Evolutionary conservation across 2,329 filamentous ascomycete species (phyloP).

Genomic region (Dactylellina cionopaga): DNA sequence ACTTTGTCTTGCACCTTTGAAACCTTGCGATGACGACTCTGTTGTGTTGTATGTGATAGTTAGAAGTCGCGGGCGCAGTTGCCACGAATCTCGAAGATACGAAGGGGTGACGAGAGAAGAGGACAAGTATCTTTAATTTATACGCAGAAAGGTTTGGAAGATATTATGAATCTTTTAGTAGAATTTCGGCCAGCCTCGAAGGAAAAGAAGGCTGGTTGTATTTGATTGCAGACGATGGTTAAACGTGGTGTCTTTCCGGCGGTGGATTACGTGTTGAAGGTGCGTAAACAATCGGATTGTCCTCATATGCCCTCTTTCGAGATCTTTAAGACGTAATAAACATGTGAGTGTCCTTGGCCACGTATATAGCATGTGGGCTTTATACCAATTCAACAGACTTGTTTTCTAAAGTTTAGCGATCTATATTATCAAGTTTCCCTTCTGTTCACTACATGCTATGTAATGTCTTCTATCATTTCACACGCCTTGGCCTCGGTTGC

Average conservation of each 20-base stretch:
- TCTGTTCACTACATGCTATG: too few relatives aligned
- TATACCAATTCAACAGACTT: too few relatives aligned
- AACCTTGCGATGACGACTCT: conserved; percentile 4
- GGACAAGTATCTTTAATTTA: conserved; percentile 13
- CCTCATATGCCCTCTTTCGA: too few relatives aligned
- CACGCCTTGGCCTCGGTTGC: too few relatives aligned
- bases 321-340: too few relatives aligned
- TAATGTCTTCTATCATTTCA: too few relatives aligned
- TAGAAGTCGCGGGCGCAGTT: not conserved
- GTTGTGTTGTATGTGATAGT: conserved; percentile 1
- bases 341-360: conserved; percentile 3
- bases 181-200: conserved; percentile 1
- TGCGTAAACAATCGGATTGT: too few relatives aligned
- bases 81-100: conserved; percentile 3
- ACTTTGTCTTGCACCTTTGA: not conserved
- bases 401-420: too few relatives aligned
- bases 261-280: conserved; percentile 25
- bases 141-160: conserved; percentile 10
- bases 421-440: too few relatives aligned
- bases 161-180: not conserved
- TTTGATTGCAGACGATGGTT: conserved; percentile 11
- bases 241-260: not conserved
- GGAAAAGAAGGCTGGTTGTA: not conserved
- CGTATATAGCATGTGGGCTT: too few relatives aligned
- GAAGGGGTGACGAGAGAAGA: not conserved